Evolutionary conservation across 257 asterid species (phyloP).

Genomic region (Eucommia ulmoides): DNA sequence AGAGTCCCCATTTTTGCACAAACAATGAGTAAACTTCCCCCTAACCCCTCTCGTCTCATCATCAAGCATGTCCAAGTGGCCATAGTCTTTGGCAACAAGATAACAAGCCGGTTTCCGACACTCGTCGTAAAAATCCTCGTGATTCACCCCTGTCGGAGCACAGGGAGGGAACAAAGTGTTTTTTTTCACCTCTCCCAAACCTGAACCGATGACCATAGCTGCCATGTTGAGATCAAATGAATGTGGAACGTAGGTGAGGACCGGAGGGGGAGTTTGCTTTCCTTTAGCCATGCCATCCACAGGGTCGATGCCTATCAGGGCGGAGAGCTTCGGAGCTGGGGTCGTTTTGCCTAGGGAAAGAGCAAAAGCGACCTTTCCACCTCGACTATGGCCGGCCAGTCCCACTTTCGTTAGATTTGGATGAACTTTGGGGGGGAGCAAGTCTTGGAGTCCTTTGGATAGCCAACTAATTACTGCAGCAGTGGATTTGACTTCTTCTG

Average conservation of each 20-base stretch:
- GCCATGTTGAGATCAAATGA: constrained; percentile 48
- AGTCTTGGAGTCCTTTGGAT: constrained; percentile 26
- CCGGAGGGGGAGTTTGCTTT: constrained; percentile 64
- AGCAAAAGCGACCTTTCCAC: constrained; percentile 80
- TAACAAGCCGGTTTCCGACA: constrained; percentile 44
- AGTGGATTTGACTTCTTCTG: constrained; percentile 42
- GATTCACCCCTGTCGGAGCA: constrained; percentile 87
- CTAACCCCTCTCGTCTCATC: constrained; percentile 72
- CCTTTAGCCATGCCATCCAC: constrained; percentile 69
- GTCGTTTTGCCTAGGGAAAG: constrained; percentile 26
- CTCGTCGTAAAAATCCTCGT: constrained; percentile 59
- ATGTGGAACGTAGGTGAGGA: constrained; percentile 50
- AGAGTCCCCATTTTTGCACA: constrained; percentile 69
- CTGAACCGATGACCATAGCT: constrained; percentile 65
- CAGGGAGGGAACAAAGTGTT: constrained; percentile 70
- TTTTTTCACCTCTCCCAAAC: constrained; percentile 50
- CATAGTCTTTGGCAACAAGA: constrained; percentile 70
- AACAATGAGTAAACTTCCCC: constrained; percentile 42
- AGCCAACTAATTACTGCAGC: constrained; percentile 59
- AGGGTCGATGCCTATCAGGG: constrained; percentile 75
- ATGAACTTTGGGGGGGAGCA: constrained; percentile 48
- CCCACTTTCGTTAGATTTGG: constrained; percentile 46
- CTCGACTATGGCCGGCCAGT: constrained; percentile 80
- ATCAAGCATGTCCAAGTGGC: constrained; percentile 79
- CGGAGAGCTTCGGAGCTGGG: constrained; percentile 38